Base-by-base conservation (phyloP, 1,139 yeast species). In the Candida freyschussii region DNA sequence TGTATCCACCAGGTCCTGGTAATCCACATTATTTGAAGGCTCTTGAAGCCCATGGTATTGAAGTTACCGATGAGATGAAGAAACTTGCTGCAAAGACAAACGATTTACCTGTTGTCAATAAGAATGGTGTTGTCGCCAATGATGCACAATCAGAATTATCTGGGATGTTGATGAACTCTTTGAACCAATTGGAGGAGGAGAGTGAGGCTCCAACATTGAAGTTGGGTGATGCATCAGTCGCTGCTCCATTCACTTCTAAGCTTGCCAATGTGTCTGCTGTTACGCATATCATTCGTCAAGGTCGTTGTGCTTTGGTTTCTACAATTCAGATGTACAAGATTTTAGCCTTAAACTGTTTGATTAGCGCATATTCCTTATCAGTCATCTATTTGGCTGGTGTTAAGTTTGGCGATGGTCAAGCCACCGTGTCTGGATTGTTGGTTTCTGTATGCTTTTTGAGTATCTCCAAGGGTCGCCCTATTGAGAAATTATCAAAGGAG, bases 271-370 rank as follows among this genome's bases (percentile, higher is more conserved):
- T 93, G 30, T 75, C 91, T 36, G 82, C 98, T 35, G 96, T 93
- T 37, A 84, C 95, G 34, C 81, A 87, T 55, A 85, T 91, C 47
- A 75, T 91, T 50, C 89, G 99, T 63, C 97, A 93, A 70, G 99
- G 99, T 48, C 87, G 99, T 65, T 86, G 96, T 69, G 96, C 99
- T 9, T 70, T 91, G 51, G 96, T 93, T 36, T 87, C 96, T 12
- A 91, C 98, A 14, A 89, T 91, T 55, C 98, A 91, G 65, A 93
- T 91, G 98, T 93, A 93, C 72, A 91, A 91, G 69, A 91, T 91
- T 53, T 69, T 91, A 57, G 98, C 99, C 0, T 72, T 91, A 65
- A 91, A 91, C 61, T 93, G 98, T 73, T 73, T 91, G 67, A 87
- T 91, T 64, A 82, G 95, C 45, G 98, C 99, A 19, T 91, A 91